These are phyloP conservation scores for Aureobasidium pullulans DNA, from an alignment of 2,329 filamentous ascomycete genomes.

Conservation along the genomic window DNA sequence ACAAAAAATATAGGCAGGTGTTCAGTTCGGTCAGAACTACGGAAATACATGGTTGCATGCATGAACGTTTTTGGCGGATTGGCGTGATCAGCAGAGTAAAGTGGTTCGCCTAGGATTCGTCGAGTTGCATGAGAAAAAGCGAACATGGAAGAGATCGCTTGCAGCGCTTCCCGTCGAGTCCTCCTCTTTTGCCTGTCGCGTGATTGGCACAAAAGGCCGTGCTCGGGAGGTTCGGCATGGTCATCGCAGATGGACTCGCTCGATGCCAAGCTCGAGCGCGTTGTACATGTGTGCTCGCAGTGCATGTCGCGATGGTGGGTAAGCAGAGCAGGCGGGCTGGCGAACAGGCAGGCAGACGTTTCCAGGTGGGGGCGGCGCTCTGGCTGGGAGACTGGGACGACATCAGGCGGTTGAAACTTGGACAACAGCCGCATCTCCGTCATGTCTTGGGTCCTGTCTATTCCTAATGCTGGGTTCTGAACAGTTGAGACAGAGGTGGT, in stretches of 20 bases:
- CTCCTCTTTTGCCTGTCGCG: background rate
- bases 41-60: background rate
- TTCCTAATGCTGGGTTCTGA: background rate
- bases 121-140: background rate
- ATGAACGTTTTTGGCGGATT: background rate
- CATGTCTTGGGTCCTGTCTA: background rate
- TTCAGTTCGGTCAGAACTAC: background rate
- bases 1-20: no score
- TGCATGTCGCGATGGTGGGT: background rate
- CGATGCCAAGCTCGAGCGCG: slow-evolving; percentile 7
- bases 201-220: slow-evolving; percentile 6
- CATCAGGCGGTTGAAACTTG: background rate
- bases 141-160: background rate
- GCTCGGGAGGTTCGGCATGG: slow-evolving; percentile 6
- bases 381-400: background rate
- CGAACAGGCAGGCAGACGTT: background rate
- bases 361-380: background rate
- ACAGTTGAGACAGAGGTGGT: background rate
- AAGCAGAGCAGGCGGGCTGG: background rate
- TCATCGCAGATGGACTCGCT: background rate
- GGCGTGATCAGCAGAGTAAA: background rate
- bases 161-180: background rate
- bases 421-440: background rate
- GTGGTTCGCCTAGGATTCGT: background rate
- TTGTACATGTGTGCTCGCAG: slow-evolving; percentile 1